These are phyloP conservation scores for Solanum aculeatissimum DNA, from an alignment of 305 asterid species.

Conservation along the genomic window DNA sequence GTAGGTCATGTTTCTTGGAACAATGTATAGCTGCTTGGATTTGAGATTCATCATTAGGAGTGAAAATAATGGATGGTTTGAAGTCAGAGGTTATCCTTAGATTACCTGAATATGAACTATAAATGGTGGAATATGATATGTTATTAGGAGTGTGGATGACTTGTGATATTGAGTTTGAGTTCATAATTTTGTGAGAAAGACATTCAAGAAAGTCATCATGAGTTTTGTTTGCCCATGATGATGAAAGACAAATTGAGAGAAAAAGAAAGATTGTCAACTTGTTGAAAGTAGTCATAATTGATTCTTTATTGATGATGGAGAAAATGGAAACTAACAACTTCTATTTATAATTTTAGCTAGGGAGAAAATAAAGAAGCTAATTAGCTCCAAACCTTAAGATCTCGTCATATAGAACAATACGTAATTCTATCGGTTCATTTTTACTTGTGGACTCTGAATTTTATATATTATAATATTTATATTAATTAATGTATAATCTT, in stretches of 20 bases:
- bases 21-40: not conserved
- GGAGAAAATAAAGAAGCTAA: too few species aligned
- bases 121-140: not conserved
- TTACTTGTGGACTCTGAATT: too few species aligned
- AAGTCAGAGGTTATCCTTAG: not conserved
- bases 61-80: not conserved
- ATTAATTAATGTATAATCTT: too few species aligned
- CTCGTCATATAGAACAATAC: too few species aligned
- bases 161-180: too few species aligned
- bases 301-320: not conserved
- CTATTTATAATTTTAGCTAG: too few species aligned
- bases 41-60: conserved; percentile 1
- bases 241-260: not conserved
- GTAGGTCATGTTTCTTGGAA: not conserved
- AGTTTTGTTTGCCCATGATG: not conserved
- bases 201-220: not conserved
- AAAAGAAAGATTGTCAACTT: not conserved
- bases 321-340: not conserved
- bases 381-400: too few species aligned
- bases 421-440: too few species aligned
- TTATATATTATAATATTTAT: too few species aligned
- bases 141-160: not conserved
- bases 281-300: not conserved
- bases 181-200: not conserved
- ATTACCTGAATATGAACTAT: not conserved